These are phyloP conservation scores for Aspergillus quadricinctus DNA, from an alignment of 2,329 filamentous ascomycete genomes.

Conservation along the genomic window DNA sequence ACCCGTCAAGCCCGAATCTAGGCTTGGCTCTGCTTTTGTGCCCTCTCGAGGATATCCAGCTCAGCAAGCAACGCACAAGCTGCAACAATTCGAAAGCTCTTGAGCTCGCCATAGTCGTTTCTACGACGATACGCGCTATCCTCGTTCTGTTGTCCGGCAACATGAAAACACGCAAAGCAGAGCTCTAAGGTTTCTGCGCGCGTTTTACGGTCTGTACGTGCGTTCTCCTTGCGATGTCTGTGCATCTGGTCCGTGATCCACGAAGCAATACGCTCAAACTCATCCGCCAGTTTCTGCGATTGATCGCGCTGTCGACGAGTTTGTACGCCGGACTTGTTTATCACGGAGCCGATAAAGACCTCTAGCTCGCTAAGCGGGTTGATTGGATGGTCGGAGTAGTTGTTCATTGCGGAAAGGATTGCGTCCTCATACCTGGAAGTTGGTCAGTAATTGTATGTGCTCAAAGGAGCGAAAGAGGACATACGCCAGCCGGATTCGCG, in stretches of 20 bases:
- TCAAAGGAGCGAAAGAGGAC: not conserved
- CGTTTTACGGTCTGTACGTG: constrained; percentile 2
- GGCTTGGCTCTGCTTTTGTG: not conserved
- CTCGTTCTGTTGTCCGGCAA: constrained; percentile 2
- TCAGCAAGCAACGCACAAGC: constrained; percentile 15
- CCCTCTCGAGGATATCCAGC: constrained; percentile 10
- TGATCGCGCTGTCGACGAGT: constrained; percentile 38
- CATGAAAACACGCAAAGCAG: constrained; percentile 14
- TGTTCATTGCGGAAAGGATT: constrained; percentile 46
- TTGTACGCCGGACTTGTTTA: constrained; percentile 45
- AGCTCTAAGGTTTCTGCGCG: constrained; percentile 10
- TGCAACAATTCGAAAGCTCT: constrained; percentile 16
- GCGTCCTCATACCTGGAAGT: constrained; percentile 50
- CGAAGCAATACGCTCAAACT: constrained; percentile 29
- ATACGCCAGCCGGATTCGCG: constrained; percentile 8
- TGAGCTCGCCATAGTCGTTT: constrained; percentile 3
- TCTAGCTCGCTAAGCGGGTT: constrained; percentile 48
- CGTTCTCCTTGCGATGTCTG: not conserved
- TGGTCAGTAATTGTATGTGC: constrained; percentile 1
- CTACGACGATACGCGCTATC: not conserved
- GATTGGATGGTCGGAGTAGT: constrained; percentile 38
- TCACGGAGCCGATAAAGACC: constrained; percentile 55
- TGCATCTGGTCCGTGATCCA: constrained; percentile 14
- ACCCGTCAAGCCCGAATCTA: too few species aligned
- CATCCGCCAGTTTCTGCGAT: constrained; percentile 42